Evolutionary conservation across 225 moss, liverwort and hornwort species (phyloP).

Genomic region (Anthoceros angustus): DNA sequence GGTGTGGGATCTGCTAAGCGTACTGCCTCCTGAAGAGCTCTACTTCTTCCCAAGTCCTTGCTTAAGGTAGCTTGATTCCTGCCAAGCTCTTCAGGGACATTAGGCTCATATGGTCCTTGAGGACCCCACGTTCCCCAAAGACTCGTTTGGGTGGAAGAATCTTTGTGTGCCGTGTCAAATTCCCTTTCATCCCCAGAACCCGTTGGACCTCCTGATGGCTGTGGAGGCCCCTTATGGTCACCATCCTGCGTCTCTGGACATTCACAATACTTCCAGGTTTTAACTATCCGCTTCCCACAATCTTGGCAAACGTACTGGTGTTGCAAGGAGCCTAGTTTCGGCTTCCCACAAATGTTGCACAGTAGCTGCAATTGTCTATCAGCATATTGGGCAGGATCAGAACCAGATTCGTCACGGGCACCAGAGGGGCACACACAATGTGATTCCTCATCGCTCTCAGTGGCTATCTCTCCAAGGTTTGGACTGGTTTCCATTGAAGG

Average conservation of each 20-base stretch:
- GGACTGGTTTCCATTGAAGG: no score
- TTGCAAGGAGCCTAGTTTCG: neutral
- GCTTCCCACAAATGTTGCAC: neutral
- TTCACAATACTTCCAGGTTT: neutral
- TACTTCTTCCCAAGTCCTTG: no score
- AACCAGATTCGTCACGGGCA: no score
- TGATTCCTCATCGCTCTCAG: no score
- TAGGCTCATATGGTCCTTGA: neutral
- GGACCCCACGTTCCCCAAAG: neutral
- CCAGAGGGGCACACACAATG: no score
- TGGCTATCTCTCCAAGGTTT: no score
- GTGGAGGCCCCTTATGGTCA: neutral
- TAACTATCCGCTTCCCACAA: neutral
- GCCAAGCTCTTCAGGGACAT: neutral
- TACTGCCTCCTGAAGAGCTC: no score
- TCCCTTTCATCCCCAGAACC: neutral
- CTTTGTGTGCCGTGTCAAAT: neutral
- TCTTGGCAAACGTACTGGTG: neutral
- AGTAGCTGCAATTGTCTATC: neutral
- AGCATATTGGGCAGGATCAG: no score
- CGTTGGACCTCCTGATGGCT: neutral
- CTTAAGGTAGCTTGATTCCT: neutral
- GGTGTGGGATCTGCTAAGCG: no score
- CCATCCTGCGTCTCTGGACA: neutral
- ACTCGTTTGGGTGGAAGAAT: neutral